Conservation (phyloP, 2,329 filamentous ascomycete genomes). For the Amylocarpus encephaloides region DNA sequence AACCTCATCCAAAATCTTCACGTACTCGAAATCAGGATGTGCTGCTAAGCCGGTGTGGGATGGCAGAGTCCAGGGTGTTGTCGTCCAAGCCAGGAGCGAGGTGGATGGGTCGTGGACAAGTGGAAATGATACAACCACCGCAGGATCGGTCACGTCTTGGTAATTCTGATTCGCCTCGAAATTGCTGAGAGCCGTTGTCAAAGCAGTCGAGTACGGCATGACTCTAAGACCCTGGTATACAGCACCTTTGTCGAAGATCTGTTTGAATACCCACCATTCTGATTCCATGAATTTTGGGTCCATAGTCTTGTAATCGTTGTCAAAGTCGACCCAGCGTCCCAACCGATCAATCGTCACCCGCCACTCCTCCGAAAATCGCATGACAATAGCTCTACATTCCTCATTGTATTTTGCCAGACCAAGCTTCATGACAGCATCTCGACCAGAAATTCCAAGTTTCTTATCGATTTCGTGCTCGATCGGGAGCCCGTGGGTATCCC, state of each 20-base stretch:
- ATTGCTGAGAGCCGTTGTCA: constrained; percentile 85
- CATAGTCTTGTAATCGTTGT: constrained; percentile 98
- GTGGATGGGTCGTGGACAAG: constrained; percentile 71
- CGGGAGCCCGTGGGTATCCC: constrained; percentile 91
- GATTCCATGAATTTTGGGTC: constrained; percentile 93
- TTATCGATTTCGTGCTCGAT: constrained; percentile 98
- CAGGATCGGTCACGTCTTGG: constrained; percentile 85
- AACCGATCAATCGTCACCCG: constrained; percentile 78
- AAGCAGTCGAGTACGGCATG: constrained; percentile 89
- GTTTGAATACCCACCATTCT: constrained; percentile 95
- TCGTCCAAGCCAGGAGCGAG: constrained; percentile 79
- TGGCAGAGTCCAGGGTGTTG: constrained; percentile 80
- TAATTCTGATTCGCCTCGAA: constrained; percentile 95
- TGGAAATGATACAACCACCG: constrained; percentile 82
- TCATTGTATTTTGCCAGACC: constrained; percentile 87
- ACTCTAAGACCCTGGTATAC: constrained; percentile 89
- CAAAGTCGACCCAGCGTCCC: constrained; percentile 95
- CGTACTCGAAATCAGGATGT: constrained; percentile 77
- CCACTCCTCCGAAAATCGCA: constrained; percentile 86
- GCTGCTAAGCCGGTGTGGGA: constrained; percentile 73
- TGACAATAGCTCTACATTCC: constrained; percentile 87
- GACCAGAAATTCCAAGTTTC: constrained; percentile 81
- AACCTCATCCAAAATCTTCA: constrained; percentile 78
- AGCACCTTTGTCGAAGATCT: constrained; percentile 80
- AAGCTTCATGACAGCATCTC: constrained; percentile 78